Base-by-base conservation (phyloP, 345 rosid species). In the Cochlearia excelsa region DNA sequence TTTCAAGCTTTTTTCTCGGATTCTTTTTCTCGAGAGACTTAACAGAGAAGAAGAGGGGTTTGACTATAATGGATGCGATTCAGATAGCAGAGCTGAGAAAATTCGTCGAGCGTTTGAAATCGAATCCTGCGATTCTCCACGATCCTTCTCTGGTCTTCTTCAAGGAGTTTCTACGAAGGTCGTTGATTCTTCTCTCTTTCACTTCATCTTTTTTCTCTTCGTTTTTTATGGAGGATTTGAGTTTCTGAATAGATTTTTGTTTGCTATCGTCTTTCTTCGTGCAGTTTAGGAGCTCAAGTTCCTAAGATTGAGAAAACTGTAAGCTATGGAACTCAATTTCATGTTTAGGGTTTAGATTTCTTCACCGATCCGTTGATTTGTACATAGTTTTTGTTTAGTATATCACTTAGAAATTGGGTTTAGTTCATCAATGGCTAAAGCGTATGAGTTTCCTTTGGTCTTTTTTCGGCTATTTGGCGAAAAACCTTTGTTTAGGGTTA, bases 241-340 rank as follows among this genome's bases (percentile, higher is more conserved):
- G 46, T 51, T 60, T 39, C 46, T 61, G 43, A 69, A 54, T 27
- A 38, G 45, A 69, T 61, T 23, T 41, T 44, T 74, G 44, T 53
- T 35, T 56, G 54, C 46, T 61, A 53, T 5, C 6, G 23, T 35
- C 3, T 51, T 2, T 45, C 42, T 48, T 57, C 23, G 2, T 79
- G 61, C 81, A 87, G 95, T 71, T 74, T 90, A 39, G 91, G 86
- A 63, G 95, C 84, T 68, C 83, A 73, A 63, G 53, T 90, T 66
- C 91, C 97, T 0, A 67, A 80, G 38, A 53, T 64, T 30, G 59
- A 61, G 42, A 60, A 73, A 39, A 30, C 85, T 74, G 94, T 84
- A 67, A 78, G 86, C 67, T 40, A 43, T 48, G 10, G 53, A 8
- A 16, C 37, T 33, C 30, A 26, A 35, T n/a, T 29, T 56, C 26